phyloP scores from a whole-genome alignment of 2,329 filamentous ascomycete species.

The Macrophomina tecta region DNA sequence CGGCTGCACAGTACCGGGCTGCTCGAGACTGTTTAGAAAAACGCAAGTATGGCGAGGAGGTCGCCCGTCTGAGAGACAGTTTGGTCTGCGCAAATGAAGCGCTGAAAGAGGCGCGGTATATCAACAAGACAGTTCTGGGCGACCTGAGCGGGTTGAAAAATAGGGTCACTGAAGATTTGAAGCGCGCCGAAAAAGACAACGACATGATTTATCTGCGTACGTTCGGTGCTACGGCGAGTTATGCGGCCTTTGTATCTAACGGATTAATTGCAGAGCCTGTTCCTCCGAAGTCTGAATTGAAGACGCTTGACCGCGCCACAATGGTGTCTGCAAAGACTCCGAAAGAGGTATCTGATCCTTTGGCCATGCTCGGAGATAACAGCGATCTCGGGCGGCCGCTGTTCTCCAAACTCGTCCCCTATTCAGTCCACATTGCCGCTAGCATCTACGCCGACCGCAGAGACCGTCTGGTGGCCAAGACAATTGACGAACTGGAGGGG shows the following conservation, averaged over 20 bases:
- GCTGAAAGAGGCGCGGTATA: slow-evolving; percentile 79
- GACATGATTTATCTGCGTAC: slow-evolving; percentile 88
- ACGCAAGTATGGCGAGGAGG: slow-evolving; percentile 92
- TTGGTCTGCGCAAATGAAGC: slow-evolving; percentile 84
- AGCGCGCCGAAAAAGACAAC: slow-evolving; percentile 93
- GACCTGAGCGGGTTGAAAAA: slow-evolving; percentile 85
- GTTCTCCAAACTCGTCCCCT: slow-evolving; percentile 91
- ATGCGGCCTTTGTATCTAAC: not conserved
- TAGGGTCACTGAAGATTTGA: slow-evolving; percentile 83
- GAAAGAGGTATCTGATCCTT: slow-evolving; percentile 79
- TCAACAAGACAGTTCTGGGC: slow-evolving; percentile 80
- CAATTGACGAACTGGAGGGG: slow-evolving; percentile 79
- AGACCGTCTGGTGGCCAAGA: slow-evolving; percentile 88
- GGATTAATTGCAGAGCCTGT: slow-evolving; percentile 64
- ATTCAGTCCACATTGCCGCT: slow-evolving; percentile 91
- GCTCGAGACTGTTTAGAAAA: slow-evolving; percentile 93
- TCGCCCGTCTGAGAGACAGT: slow-evolving; percentile 83
- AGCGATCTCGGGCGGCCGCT: slow-evolving; percentile 82
- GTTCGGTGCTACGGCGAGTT: slow-evolving; percentile 34
- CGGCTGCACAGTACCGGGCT: slow-evolving; percentile 90
- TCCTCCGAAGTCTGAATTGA: slow-evolving; percentile 86
- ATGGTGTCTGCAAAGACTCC: slow-evolving; percentile 86
- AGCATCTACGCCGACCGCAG: slow-evolving; percentile 93
- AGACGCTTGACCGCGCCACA: slow-evolving; percentile 80
- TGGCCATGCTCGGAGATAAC: slow-evolving; percentile 78